phyloP scores from a whole-genome alignment of 2,329 filamentous ascomycete genomes.

The Colletotrichum chrysophilum region DNA sequence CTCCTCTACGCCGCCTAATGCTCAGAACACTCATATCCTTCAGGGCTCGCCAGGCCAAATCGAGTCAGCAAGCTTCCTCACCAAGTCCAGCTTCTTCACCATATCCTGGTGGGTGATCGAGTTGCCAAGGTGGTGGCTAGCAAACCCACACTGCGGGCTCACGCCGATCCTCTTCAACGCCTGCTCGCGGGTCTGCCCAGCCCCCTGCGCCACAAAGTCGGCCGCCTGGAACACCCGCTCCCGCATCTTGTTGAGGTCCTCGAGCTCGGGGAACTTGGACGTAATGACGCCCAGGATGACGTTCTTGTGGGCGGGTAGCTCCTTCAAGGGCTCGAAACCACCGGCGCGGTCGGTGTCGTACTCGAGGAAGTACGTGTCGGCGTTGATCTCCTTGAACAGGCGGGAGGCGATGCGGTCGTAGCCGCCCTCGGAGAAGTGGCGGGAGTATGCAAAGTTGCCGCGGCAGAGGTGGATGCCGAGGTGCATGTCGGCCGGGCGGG shows the following conservation, averaged over 20 bases:
- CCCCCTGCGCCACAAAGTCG: conserved; percentile 69
- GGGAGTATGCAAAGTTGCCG: conserved; percentile 66
- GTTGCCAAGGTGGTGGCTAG: conserved; percentile 45
- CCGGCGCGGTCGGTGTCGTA: conserved; percentile 66
- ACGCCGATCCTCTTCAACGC: conserved; percentile 70
- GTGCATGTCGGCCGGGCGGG: conserved; percentile 69
- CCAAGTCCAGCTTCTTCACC: conserved; percentile 14
- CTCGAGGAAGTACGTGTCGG: conserved; percentile 66
- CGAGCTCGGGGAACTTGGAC: conserved; percentile 63
- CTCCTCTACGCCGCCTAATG: neutral
- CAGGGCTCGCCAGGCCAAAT: conserved; percentile 21
- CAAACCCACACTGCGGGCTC: conserved; percentile 74
- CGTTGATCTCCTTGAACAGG: conserved; percentile 63
- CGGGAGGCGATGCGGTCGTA: conserved; percentile 67
- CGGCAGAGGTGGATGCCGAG: conserved; percentile 72
- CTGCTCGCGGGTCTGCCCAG: conserved; percentile 64
- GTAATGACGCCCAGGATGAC: conserved; percentile 67
- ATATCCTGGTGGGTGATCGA: conserved; percentile 15
- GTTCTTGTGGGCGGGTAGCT: conserved; percentile 65
- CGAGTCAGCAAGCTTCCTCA: conserved; percentile 11
- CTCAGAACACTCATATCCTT: neutral
- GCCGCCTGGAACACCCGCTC: conserved; percentile 62
- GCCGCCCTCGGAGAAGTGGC: conserved; percentile 68
- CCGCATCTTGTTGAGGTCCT: conserved; percentile 61
- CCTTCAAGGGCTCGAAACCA: conserved; percentile 65